Base-by-base conservation (phyloP, 768 basidiomycete genomes). In the Cantharellus anzutake region DNA sequence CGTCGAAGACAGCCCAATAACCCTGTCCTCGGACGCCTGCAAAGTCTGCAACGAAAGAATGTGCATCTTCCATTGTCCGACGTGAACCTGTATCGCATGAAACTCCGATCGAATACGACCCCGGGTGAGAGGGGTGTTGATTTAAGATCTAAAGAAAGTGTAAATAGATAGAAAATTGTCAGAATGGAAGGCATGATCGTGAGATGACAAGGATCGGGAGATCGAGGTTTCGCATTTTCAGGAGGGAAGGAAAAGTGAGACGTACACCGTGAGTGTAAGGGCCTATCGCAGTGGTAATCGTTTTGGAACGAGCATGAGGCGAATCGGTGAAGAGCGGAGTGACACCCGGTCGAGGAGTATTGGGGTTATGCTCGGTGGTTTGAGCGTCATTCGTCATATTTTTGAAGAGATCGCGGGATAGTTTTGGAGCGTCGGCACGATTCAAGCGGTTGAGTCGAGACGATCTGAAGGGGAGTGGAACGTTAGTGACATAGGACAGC, bases 1-100 rank as follows among this genome's bases (percentile, higher is more conserved):
- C 96, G 66, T 99, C 96, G 66, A 98, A 99, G 51, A 99, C 82
- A 3, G 94, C 94, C 69, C 94, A 98, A 75, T 96, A 98, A 4
- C 93, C 96, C 69, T 99, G 96, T 0, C 96, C 96, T 51, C 84
- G 80, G 20, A 98, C 76, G 41, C 82, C 80, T 42, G 82, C 91
- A 69, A 87, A 99, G 69, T 98, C 93, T 63, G 93, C 86, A 61
- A 98, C 82, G 67, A 97, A 96, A 34, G 91, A 90, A 70, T 98
- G 92, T 4, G 90, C 81, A 69, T 98, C 96, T 71, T 98, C 96
- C 96, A 98, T 98, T 56, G 85, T 88, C 63, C 94, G 76, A 62
- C 96, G 76, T 59, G 84, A 78, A 53, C 92, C 89, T 71, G 83
- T 91, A 72, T 96, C 90, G 65, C 94, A 91, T 41, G 82, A 74